Conservation (phyloP, 257 asterid genomes). For the Hygrophila difformis region DNA sequence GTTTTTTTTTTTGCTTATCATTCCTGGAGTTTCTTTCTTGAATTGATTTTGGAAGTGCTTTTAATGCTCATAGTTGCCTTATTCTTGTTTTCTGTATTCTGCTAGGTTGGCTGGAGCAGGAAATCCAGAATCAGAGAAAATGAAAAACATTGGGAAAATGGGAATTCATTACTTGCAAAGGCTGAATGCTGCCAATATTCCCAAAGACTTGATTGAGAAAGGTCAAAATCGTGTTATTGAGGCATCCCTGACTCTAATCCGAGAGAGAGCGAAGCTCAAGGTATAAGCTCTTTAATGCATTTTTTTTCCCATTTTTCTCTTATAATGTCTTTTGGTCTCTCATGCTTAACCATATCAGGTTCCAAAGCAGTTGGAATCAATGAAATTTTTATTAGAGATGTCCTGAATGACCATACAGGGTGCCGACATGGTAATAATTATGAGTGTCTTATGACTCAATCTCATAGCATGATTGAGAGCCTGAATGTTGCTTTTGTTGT, state of each 20-base stretch:
- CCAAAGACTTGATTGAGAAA: conserved; percentile 74
- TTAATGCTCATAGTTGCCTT: too few relatives aligned
- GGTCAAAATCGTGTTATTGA: conserved; percentile 97
- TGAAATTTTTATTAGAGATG: conserved; percentile 2
- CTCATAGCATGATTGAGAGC: too few relatives aligned
- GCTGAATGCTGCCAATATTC: conserved; percentile 65
- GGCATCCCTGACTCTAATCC: conserved; percentile 93
- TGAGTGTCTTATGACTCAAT: neutral
- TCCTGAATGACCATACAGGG: conserved; percentile 1
- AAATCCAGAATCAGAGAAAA: conserved; percentile 25
- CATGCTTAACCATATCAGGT: neutral
- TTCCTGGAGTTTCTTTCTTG: too few relatives aligned
- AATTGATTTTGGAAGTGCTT: too few relatives aligned
- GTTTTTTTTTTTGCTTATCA: too few relatives aligned
- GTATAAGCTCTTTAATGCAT: conserved; percentile 24
- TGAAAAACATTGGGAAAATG: conserved; percentile 58
- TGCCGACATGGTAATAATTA: neutral
- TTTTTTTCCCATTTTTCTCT: neutral
- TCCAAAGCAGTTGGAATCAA: neutral
- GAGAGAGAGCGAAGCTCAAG: conserved; percentile 98
- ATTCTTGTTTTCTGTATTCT: too few relatives aligned
- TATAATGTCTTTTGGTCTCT: neutral
- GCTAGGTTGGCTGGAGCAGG: conserved; percentile 8
- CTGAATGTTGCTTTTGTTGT: too few relatives aligned
- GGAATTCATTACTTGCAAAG: conserved; percentile 81